These are phyloP conservation scores for Stropharia rugosoannulata DNA, from an alignment of 768 basidiomycete species.

Conservation along the genomic window DNA sequence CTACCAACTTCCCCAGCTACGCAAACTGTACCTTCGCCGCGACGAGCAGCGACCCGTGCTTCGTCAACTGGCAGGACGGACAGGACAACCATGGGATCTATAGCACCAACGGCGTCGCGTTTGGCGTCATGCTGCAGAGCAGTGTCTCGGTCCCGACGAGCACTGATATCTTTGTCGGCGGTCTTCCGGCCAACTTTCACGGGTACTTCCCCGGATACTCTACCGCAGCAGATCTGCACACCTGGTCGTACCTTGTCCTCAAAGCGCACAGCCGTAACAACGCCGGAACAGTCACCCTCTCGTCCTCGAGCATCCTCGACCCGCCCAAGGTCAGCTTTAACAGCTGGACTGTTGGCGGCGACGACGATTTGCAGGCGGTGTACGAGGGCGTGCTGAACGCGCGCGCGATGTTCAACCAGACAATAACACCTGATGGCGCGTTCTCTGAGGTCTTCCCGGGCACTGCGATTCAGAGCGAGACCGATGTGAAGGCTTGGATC, in stretches of 20 bases:
- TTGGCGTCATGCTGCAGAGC: constrained; percentile 3
- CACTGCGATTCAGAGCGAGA: background rate
- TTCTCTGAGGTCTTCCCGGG: constrained; percentile 6
- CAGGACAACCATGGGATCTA: constrained; percentile 1
- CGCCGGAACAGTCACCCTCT: constrained; percentile 5
- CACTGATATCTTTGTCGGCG: constrained; percentile 6
- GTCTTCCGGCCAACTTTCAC: constrained; percentile 8
- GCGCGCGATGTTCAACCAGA: constrained; percentile 6
- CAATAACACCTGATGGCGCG: background rate
- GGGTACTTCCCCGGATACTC: constrained; percentile 9
- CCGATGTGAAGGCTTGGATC: constrained; percentile 7
- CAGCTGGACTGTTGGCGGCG: constrained; percentile 3
- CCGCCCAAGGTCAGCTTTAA: constrained; percentile 5
- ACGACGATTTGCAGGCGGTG: constrained; percentile 1
- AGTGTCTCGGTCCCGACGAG: constrained; percentile 5
- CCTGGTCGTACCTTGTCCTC: constrained; percentile 9
- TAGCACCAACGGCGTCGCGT: constrained; percentile 6
- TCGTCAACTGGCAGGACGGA: constrained; percentile 5
- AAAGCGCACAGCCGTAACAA: constrained; percentile 10
- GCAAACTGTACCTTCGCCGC: constrained; percentile 4
- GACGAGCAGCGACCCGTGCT: constrained; percentile 6
- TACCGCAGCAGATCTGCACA: constrained; percentile 1
- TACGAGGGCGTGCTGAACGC: constrained; percentile 7
- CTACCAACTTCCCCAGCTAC: constrained; percentile 1
- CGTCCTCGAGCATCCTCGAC: background rate